Evolutionary conservation across 2,329 filamentous ascomycete species (phyloP), one percentile per base, ranked within the genome.

Genomic region (Diplodia intermedia): DNA sequence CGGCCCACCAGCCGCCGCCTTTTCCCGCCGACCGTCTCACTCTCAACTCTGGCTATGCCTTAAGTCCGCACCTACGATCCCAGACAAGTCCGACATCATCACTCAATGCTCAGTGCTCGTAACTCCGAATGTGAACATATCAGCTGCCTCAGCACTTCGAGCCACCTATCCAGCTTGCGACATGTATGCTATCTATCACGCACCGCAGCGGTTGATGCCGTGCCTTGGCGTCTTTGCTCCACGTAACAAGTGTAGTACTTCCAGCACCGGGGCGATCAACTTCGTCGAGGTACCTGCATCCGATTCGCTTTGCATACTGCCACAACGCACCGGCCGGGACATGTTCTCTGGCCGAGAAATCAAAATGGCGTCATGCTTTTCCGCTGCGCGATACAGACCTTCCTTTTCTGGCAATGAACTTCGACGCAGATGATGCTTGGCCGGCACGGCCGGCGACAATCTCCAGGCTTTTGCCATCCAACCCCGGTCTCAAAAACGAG

Each of bases 341-440:
- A 15, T 61, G 18, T 12, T n/a, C 40, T 31, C 15, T 61, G 57
- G 29, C 57, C 57, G 57, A 11, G 26, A 15, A 33, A 14, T 20
- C 11, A 5, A 20, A 49, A 43, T 61, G 40, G 40, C 57, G 57
- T 50, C 40, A 18, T 61, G 26, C 36, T 26, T 60, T 40, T 31
- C 36, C 15, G 18, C 56, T 7, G 11, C 15, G 40, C 40, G 31
- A 53, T 70, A 68, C 38, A 68, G 68, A 76, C 75, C 76, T 77
- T 69, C 75, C 75, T 71, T 63, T 69, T 72, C 31, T 1, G 71
- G 76, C 56, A 75, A 75, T 65, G 49, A 73, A 68, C 71, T 73
- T 31, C 56, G 26, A 29, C 8, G 2, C 55, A 15, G 12, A 60
- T 60, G 36, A 61, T 61, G 57, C 57, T 61, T 61, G 57, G 57